These are phyloP conservation scores for Alternaria infectoria DNA, from an alignment of 2,329 filamentous ascomycete species.

Conservation along the genomic window DNA sequence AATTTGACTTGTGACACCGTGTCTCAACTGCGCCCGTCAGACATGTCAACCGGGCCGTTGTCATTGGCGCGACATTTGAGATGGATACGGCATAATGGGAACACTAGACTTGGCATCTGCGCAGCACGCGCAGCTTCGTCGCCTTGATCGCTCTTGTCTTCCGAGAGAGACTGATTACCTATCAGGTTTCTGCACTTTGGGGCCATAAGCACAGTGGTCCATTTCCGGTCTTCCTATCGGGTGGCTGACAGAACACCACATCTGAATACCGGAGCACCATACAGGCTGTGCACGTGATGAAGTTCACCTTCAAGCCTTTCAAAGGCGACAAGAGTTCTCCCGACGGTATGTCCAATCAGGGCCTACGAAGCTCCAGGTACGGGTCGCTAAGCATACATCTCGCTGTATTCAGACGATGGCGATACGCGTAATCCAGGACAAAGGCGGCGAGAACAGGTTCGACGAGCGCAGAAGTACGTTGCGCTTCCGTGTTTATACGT, in stretches of 20 bases:
- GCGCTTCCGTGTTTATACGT: not conserved
- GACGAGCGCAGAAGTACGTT: constrained; percentile 41
- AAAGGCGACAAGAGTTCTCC: constrained; percentile 1
- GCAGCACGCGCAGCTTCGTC: not conserved
- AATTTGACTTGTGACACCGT: not conserved
- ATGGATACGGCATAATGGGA: not conserved
- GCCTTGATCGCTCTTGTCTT: not conserved
- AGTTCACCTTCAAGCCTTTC: constrained; percentile 23
- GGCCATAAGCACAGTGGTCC: not conserved
- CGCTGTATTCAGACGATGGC: not conserved
- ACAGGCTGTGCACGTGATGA: constrained; percentile 10
- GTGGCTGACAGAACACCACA: not conserved
- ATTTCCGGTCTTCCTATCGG: not conserved
- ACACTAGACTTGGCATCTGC: not conserved
- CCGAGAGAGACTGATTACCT: not conserved
- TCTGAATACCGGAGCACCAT: not conserved
- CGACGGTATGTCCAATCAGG: not conserved
- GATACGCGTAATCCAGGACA: constrained; percentile 7
- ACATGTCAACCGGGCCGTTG: not conserved
- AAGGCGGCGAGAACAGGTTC: constrained; percentile 47
- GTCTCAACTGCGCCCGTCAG: not conserved
- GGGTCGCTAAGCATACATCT: not conserved
- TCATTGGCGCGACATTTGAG: not conserved
- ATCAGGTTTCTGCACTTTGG: not conserved
- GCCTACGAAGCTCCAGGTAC: not conserved